Evolutionary conservation across 2,329 filamentous ascomycete species (phyloP), one percentile per base, ranked within the genome.

Genomic region (Diplodia corticola): DNA sequence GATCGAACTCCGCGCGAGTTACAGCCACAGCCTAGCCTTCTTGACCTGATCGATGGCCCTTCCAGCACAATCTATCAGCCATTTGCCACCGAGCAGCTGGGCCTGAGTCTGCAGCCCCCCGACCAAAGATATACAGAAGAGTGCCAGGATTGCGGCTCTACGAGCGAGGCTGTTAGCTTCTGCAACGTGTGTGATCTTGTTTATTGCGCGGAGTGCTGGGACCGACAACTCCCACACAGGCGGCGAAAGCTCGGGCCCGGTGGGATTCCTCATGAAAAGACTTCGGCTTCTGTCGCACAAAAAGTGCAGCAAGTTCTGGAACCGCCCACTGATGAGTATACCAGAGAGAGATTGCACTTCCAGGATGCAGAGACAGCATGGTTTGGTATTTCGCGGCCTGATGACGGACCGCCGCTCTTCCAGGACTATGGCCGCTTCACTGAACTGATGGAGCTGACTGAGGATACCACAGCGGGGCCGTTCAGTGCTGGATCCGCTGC

Each of bases 331-430:
- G 67, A 69, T 17, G 22, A 20, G 12, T n/a, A 24, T 4, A 60
- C 64, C n/a, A 63, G 63, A 24, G 37, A 67, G 63, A 15, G 37
- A 24, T 61, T 71, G n/a, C 71, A 72, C 49, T 37, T 61, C 4
- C 63, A 69, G 4, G 70, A 72, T 44, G 65, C 69, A 63, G 68
- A 68, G 20, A 71, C 69, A 9, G 68, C 70, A 20, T 72, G 71
- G 71, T 72, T 72, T 60, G 71, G 71, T 4, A 61, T 70, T 2
- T 60, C 15, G 1, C 30, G 67, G 20, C 65, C 67, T 22, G 35
- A 54, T 9, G n/a, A 40, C 12, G 30, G 49, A 5, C 40, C 26
- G 10, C 63, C 69, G 0, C 22, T 70, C 51, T 67, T 70, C 63
- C 57, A 64, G 28, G 69, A 71, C 48, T 65, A 68, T 63, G 68